Conservation (phyloP, 768 basidiomycete species). For the Collybia mongolica region DNA sequence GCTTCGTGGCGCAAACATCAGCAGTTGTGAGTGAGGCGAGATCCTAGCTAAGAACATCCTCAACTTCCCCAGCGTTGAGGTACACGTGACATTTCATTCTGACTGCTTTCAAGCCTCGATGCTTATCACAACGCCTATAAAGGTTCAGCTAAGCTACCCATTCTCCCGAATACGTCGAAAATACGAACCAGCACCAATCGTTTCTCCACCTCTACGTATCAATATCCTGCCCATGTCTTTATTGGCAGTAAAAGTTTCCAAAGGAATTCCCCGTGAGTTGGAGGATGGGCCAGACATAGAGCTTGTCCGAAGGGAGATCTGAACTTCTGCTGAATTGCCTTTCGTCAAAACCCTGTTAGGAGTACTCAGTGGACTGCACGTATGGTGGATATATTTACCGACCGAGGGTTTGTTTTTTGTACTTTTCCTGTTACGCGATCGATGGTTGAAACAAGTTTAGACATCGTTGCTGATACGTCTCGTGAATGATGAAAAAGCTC, state of each 20-base stretch:
- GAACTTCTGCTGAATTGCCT: conserved; percentile 79
- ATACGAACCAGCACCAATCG: conserved; percentile 81
- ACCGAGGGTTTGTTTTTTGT: conserved; percentile 82
- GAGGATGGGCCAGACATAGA: conserved; percentile 46
- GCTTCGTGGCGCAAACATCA: too few relatives aligned
- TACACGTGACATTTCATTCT: too few relatives aligned
- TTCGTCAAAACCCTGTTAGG: conserved; percentile 77
- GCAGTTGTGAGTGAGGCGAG: too few relatives aligned
- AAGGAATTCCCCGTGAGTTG: conserved; percentile 62
- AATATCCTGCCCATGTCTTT: conserved; percentile 97
- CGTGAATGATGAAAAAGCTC: conserved; percentile 95
- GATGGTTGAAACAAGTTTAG: conserved; percentile 73
- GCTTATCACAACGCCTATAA: background rate
- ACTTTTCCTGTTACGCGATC: conserved; percentile 78
- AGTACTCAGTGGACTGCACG: background rate
- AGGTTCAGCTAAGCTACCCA: too few relatives aligned
- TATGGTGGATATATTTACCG: conserved; percentile 14
- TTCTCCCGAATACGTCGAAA: background rate
- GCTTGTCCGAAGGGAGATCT: conserved; percentile 68
- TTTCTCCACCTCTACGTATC: conserved; percentile 87
- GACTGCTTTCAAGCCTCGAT: too few relatives aligned
- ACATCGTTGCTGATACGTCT: conserved; percentile 87
- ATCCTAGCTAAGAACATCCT: too few relatives aligned
- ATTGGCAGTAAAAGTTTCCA: conserved; percentile 84
- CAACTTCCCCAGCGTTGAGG: too few relatives aligned